Conservation (phyloP, 768 basidiomycete genomes). For the Phylloporus rhodoxanthus region DNA sequence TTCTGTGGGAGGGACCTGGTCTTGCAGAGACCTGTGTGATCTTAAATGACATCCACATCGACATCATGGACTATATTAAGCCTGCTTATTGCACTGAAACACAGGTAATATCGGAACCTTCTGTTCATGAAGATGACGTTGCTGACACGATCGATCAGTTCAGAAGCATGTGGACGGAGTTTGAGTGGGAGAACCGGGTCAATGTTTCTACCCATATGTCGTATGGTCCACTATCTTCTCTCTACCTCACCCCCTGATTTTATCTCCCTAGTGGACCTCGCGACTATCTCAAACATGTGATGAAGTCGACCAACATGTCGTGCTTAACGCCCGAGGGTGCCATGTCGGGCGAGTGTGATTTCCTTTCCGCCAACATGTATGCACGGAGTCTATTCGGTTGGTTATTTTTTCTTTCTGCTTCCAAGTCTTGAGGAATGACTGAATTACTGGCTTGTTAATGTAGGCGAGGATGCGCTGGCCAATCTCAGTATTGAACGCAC, state of each 20-base stretch:
- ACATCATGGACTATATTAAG: conserved; percentile 58
- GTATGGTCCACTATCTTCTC: conserved; percentile 40
- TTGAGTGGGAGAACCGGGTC: conserved; percentile 99
- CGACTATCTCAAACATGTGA: conserved; percentile 88
- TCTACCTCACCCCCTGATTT: neutral
- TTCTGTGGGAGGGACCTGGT: conserved; percentile 89
- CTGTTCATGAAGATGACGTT: neutral
- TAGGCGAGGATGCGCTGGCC: conserved; percentile 93
- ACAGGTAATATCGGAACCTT: conserved; percentile 47
- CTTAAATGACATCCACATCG: conserved; percentile 94
- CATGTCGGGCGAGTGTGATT: conserved; percentile 92
- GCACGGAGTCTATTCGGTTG: conserved; percentile 88
- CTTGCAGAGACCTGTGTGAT: conserved; percentile 90
- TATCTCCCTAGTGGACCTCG: conserved; percentile 61
- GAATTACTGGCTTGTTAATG: neutral
- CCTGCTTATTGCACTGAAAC: conserved; percentile 91
- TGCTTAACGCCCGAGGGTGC: conserved; percentile 87
- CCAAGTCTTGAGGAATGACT: neutral
- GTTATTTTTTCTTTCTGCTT: conserved; percentile 16
- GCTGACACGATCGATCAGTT: conserved; percentile 47
- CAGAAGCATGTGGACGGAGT: conserved; percentile 99
- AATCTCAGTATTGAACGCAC: conserved; percentile 90
- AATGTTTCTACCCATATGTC: conserved; percentile 82
- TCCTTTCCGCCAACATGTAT: conserved; percentile 95
- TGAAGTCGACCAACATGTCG: conserved; percentile 97